phyloP scores from a whole-genome alignment of 2,329 filamentous ascomycete species.

The Tolypocladium inflatum region DNA sequence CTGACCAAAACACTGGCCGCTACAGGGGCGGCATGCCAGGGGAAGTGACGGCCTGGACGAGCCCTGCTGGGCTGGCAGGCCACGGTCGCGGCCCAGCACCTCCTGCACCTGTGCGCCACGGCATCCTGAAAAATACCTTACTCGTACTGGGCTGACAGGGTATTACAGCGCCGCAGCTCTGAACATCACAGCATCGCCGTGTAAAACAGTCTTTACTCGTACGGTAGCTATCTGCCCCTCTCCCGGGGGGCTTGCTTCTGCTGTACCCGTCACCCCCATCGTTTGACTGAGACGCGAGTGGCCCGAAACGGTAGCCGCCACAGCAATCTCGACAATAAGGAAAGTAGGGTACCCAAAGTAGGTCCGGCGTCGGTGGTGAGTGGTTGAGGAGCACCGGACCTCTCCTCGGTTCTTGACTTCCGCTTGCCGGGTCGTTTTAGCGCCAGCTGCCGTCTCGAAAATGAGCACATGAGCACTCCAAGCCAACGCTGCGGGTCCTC shows the following conservation, averaged over 20 bases:
- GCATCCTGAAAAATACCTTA: too few species aligned
- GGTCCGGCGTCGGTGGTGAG: neutral
- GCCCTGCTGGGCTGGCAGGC: neutral
- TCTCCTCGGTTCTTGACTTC: neutral
- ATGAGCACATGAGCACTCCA: conserved; percentile 36
- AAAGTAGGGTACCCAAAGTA: neutral
- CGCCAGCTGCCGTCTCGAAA: conserved; percentile 30
- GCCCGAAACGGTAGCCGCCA: neutral
- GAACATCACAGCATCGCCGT: neutral
- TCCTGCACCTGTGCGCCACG: neutral
- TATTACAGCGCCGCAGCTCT: neutral
- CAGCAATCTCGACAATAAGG: neutral
- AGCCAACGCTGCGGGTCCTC: conserved; percentile 28
- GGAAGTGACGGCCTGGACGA: neutral
- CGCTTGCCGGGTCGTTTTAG: conserved; percentile 22
- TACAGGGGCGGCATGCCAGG: conserved; percentile 3
- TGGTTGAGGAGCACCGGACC: neutral
- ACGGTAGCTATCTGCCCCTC: neutral
- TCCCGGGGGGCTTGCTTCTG: neutral
- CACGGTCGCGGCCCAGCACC: neutral
- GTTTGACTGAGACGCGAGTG: neutral
- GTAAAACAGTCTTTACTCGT: neutral
- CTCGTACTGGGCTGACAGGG: neutral
- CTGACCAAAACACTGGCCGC: conserved; percentile 6
- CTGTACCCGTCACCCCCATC: neutral